Percentiles rank a stretch among this genome's conserved stretches.
These are phyloP conservation scores for Scheffersomyces cryptocercus DNA, from an alignment of 1,139 yeast genomes.

Conservation along the genomic window DNA sequence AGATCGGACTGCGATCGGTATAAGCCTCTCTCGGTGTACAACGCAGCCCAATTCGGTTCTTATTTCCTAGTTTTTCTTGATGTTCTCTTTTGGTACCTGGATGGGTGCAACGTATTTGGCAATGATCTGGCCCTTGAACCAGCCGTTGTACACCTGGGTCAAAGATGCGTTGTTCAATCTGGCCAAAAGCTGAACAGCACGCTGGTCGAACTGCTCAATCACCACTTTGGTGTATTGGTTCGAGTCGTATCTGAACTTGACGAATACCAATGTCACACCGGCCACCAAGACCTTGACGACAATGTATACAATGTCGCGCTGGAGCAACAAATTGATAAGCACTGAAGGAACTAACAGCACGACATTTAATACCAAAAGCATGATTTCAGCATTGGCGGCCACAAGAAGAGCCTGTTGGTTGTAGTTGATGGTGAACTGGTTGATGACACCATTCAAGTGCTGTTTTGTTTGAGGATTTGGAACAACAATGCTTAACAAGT, in stretches of 20 bases:
- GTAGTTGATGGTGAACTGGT: conserved; percentile 36
- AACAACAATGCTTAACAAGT: conserved; percentile 13
- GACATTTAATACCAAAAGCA: conserved; percentile 25
- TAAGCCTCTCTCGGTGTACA: too few relatives aligned
- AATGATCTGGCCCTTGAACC: conserved; percentile 7
- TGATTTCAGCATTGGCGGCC: conserved; percentile 50
- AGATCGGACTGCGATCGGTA: too few relatives aligned
- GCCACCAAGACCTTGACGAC: conserved; percentile 22
- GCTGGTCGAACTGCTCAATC: conserved; percentile 39
- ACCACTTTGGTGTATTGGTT: conserved; percentile 44
- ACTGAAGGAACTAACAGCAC: conserved; percentile 24
- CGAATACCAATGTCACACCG: conserved; percentile 36
- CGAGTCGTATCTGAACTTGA: conserved; percentile 46
- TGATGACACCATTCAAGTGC: conserved; percentile 22
- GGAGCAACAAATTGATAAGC: conserved; percentile 13
- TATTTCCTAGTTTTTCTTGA: conserved; percentile 1
- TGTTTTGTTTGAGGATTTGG: conserved; percentile 13
- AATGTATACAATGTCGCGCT: conserved; percentile 17
- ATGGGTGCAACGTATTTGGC: conserved; percentile 8
- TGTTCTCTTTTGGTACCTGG: conserved; percentile 8
- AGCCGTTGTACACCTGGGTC: conserved; percentile 6
- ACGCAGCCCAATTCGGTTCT: too few relatives aligned
- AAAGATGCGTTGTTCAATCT: conserved; percentile 14
- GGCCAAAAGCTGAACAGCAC: conserved; percentile 27
- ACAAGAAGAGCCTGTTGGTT: conserved; percentile 48